Evolutionary conservation across 148 eudicot genomes (phyloP), one percentile per base, ranked within the genome.

Genomic region (Cornus controversa): DNA sequence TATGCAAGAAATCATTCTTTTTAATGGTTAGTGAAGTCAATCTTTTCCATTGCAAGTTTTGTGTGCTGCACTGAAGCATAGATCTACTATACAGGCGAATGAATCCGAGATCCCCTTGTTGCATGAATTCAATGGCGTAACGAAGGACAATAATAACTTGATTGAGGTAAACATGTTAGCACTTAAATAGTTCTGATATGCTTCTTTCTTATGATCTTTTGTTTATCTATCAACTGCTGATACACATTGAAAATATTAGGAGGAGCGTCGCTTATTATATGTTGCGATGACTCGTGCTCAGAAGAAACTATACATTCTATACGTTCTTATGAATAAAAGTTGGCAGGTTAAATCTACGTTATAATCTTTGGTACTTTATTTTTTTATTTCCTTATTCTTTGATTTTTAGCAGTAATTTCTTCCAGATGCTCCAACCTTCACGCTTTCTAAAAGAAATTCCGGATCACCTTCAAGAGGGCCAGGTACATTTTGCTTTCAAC

Each of bases 281-380:
- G 98, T 95, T 66, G 98, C 97, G n/a, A 93, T 95, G 96, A 93
- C 98, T 80, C 97, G 98, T 80, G 97, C 98, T 73, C 84, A 94
- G 60, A 91, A 88, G 76, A 95, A 91, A 77, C 94, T 95, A 79
- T 89, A 85, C 81, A 86, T 95, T 36, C 86, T 90, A 69, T 83
- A 95, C 77, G 86, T 93, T 69, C 75, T 89, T 54, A 87, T 87
- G 91, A 96, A 95, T 83, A 89, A 96, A 75, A 89, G 86, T 86
- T 95, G 97, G 97, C 98, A 93, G 98, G 98, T 95, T 70, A 73
- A 62, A 16, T 77, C 36, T 64, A 66, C 71, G 22, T 29, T 27
- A 28, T 50, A 14, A 53, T 69, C 42, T 64, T n/a, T 73, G 34
- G 63, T 28, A 26, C 18, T 67, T 58, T 45, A 66, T 31, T 66